Conservation (phyloP, 345 rosid genomes). For the Hevea brasiliensis region DNA sequence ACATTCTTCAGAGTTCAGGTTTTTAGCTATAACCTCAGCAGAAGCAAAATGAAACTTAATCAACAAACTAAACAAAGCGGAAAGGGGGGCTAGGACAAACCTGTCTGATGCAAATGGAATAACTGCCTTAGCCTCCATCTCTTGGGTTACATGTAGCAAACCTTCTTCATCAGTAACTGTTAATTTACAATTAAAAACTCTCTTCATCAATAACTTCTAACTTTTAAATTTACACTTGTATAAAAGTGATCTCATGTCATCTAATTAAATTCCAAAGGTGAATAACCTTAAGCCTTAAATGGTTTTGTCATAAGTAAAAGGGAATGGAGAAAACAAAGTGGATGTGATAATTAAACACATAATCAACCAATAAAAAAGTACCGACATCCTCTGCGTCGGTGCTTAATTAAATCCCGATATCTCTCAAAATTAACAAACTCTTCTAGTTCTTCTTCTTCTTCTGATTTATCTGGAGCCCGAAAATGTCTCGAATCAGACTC, state of each 20-base stretch:
- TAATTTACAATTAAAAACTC: constrained; percentile 32
- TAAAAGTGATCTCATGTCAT: constrained; percentile 14
- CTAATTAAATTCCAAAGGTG: constrained; percentile 17
- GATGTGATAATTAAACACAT: constrained; percentile 25
- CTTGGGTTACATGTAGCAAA: constrained; percentile 76
- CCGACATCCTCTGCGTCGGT: constrained; percentile 99
- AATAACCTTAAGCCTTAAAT: constrained; percentile 22
- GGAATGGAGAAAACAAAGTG: constrained; percentile 7
- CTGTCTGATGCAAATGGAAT: constrained; percentile 59
- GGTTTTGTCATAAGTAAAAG: constrained; percentile 18
- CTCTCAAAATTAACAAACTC: constrained; percentile 99
- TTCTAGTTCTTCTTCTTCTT: constrained; percentile 93
- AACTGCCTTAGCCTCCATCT: constrained; percentile 70
- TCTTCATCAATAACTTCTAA: constrained; percentile 51
- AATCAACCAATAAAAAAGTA: constrained; percentile 54
- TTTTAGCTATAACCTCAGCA: neutral
- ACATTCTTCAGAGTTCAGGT: neutral
- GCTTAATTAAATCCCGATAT: constrained; percentile 99
- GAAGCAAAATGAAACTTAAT: neutral
- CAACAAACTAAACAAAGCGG: neutral
- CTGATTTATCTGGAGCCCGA: constrained; percentile 58
- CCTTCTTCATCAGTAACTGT: constrained; percentile 91
- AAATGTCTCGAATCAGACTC: constrained; percentile 58
- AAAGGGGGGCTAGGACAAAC: constrained; percentile 29
- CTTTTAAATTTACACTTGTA: constrained; percentile 22